These are phyloP conservation scores for Beta vulgaris DNA, from an alignment of 148 eudicot species.

Conservation along the genomic window DNA sequence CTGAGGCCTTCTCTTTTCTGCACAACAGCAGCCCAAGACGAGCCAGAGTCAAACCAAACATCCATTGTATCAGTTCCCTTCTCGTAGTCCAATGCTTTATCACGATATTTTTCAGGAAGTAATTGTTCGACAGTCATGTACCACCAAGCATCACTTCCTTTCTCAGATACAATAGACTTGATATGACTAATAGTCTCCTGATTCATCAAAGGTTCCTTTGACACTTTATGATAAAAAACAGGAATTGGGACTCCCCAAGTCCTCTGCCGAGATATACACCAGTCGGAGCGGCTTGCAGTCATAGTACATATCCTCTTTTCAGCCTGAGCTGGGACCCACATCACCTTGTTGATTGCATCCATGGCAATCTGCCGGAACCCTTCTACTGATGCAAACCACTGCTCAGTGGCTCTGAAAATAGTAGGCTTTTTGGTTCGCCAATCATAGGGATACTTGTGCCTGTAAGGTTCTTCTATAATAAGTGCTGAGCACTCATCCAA, in stretches of 20 bases:
- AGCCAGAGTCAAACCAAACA: constrained; percentile 99
- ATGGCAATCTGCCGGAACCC: constrained; percentile 84
- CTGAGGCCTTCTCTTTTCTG: constrained; percentile 62
- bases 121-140: constrained; percentile 77
- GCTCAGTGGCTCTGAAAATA: constrained; percentile 96
- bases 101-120: constrained; percentile 76
- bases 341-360: constrained; percentile 75
- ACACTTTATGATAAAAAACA: constrained; percentile 81
- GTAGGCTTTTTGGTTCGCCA: constrained; percentile 99
- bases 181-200: constrained; percentile 82
- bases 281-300: constrained; percentile 96
- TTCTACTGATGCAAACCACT: constrained; percentile 99
- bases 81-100: constrained; percentile 67
- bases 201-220: constrained; percentile 87
- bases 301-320: constrained; percentile 85
- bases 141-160: constrained; percentile 99
- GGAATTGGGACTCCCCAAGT: constrained; percentile 99
- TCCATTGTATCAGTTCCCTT: constrained; percentile 98
- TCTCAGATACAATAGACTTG: constrained; percentile 68
- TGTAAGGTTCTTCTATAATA: constrained; percentile 85
- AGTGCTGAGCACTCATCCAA: constrained; percentile 69
- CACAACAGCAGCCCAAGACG: constrained; percentile 98
- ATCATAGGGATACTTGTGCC: constrained; percentile 98
- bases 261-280: constrained; percentile 99
- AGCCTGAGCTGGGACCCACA: constrained; percentile 89